Conservation (phyloP, 345 rosid species). For the Linum lewisii region DNA sequence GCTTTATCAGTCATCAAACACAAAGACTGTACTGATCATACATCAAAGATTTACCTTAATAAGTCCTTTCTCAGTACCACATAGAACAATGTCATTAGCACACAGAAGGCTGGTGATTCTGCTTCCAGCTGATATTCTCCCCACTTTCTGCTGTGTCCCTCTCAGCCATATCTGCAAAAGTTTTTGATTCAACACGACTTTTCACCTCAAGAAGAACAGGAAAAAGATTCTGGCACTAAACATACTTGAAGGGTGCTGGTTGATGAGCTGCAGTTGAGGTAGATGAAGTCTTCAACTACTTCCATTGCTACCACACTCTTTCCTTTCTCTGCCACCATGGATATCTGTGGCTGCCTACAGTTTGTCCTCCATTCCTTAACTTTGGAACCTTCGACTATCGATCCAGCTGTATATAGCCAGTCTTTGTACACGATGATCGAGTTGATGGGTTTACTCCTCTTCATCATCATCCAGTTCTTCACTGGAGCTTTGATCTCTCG, state of each 20-base stretch:
- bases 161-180: conserved; percentile 66
- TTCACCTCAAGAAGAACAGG: no score
- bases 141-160: conserved; percentile 70
- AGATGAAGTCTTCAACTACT: conserved; percentile 84
- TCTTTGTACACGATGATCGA: conserved; percentile 62
- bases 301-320: conserved; percentile 44
- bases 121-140: conserved; percentile 85
- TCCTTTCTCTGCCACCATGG: conserved; percentile 43
- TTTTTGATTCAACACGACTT: background rate
- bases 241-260: conserved; percentile 67
- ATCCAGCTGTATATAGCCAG: conserved; percentile 67
- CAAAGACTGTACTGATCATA: background rate
- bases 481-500: conserved; percentile 63
- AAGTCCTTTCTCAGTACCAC: conserved; percentile 81
- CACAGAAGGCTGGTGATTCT: conserved; percentile 76
- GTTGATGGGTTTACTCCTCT: conserved; percentile 53
- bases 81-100: conserved; percentile 60
- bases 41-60: conserved; percentile 74
- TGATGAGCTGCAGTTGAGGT: conserved; percentile 62
- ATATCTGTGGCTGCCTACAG: conserved; percentile 45
- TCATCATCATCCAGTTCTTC: conserved; percentile 65
- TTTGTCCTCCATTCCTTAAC: conserved; percentile 75
- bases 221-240: no score
- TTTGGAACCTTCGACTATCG: conserved; percentile 57
- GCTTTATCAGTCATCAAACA: no score